phyloP scores from a whole-genome alignment of 2,329 filamentous ascomycete species.

The Talaromyces pinophilus region DNA sequence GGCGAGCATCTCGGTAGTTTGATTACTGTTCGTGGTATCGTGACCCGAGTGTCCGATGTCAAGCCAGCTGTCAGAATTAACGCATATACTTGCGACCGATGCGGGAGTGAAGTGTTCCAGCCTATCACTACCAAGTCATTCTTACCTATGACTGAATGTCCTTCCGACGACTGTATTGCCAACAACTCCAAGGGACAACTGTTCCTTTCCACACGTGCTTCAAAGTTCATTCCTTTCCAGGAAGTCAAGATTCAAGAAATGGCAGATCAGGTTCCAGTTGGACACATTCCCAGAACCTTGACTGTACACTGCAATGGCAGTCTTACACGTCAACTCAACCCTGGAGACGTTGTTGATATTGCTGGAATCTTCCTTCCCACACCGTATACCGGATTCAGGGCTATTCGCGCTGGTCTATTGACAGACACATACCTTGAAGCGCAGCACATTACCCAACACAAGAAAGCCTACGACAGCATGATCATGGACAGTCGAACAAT shows the following conservation, averaged over 20 bases:
- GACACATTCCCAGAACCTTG: constrained; percentile 89
- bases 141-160: constrained; percentile 80
- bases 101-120: constrained; percentile 96
- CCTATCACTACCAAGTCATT: constrained; percentile 90
- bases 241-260: constrained; percentile 98
- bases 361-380: constrained; percentile 95
- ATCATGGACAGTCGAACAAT: constrained; percentile 77
- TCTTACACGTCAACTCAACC: constrained; percentile 82
- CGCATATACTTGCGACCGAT: constrained; percentile 95
- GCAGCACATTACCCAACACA: constrained; percentile 91
- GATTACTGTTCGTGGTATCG: constrained; percentile 91
- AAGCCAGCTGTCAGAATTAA: constrained; percentile 98
- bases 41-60: constrained; percentile 93
- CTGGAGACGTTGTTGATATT: constrained; percentile 90
- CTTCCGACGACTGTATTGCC: constrained; percentile 82
- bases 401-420: constrained; percentile 90
- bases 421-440: constrained; percentile 97
- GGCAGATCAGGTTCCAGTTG: constrained; percentile 98
- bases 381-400: constrained; percentile 98
- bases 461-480: constrained; percentile 95
- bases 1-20: constrained; percentile 90
- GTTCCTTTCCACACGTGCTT: constrained; percentile 90
- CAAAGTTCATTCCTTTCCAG: constrained; percentile 96
- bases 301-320: constrained; percentile 88
- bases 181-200: constrained; percentile 94